These are phyloP conservation scores for Ascocoryne sarcoides DNA, from an alignment of 2,329 filamentous ascomycete species.

Conservation along the genomic window DNA sequence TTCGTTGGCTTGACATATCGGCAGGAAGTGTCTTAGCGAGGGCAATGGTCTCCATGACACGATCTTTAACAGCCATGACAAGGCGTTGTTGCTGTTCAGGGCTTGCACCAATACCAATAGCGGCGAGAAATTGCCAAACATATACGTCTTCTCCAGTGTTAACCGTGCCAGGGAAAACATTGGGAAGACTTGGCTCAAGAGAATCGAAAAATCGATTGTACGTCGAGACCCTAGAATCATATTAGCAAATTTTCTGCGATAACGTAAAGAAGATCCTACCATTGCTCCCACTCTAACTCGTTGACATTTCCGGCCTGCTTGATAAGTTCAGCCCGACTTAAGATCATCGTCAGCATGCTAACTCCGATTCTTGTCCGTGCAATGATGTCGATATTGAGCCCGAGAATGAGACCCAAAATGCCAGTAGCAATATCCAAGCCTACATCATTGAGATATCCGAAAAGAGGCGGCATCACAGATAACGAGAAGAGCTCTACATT, in stretches of 20 bases:
- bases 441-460: conserved; percentile 85
- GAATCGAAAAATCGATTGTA: conserved; percentile 84
- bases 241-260: conserved; percentile 25
- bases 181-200: conserved; percentile 72
- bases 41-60: conserved; percentile 89
- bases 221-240: conserved; percentile 50
- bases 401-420: conserved; percentile 74
- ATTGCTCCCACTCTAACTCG: conserved; percentile 71
- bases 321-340: conserved; percentile 87
- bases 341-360: conserved; percentile 83
- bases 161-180: conserved; percentile 87
- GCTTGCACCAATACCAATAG: conserved; percentile 85
- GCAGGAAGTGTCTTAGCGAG: conserved; percentile 83
- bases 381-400: conserved; percentile 74
- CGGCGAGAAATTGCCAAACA: conserved; percentile 95
- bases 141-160: conserved; percentile 89
- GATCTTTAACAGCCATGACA: conserved; percentile 93
- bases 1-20: conserved; percentile 73
- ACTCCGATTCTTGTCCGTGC: conserved; percentile 81
- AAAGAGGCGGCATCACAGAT: conserved; percentile 80
- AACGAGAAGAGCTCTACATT: conserved; percentile 86
- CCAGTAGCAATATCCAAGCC: conserved; percentile 86
- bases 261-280: conserved; percentile 40
- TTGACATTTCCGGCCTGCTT: conserved; percentile 68
- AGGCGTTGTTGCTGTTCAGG: conserved; percentile 92